These are phyloP conservation scores for Nothophoma quercina DNA, from an alignment of 2,329 filamentous ascomycete genomes.

Conservation along the genomic window DNA sequence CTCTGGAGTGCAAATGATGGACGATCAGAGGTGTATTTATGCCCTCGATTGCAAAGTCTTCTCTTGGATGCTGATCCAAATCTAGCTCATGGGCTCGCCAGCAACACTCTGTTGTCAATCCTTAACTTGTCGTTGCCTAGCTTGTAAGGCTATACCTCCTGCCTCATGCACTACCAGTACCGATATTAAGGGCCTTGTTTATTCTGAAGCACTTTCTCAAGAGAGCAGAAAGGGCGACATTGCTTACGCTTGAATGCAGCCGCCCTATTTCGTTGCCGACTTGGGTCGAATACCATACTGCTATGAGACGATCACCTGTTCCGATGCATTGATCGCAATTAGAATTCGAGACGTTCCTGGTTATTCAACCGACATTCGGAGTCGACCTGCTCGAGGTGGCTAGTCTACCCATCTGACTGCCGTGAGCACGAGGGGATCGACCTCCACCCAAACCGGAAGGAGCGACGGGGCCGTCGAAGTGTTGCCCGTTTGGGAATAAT, in stretches of 20 bases:
- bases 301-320: not conserved
- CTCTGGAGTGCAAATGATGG: not conserved
- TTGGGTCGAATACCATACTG: not conserved
- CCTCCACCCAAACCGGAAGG: constrained; percentile 16
- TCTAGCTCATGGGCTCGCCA: too few relatives aligned
- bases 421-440: constrained; percentile 12
- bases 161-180: constrained; percentile 6
- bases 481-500: constrained; percentile 2
- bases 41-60: not conserved
- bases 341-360: not conserved
- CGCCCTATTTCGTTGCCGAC: not conserved
- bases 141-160: constrained; percentile 5
- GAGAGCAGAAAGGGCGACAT: constrained; percentile 16
- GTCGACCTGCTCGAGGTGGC: constrained; percentile 16
- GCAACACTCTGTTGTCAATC: not conserved
- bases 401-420: constrained; percentile 15
- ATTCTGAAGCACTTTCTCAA: constrained; percentile 5
- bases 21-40: constrained; percentile 7
- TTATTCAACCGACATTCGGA: not conserved
- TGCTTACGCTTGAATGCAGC: not conserved
- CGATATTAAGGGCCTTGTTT: constrained; percentile 3
- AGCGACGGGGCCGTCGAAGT: not conserved
- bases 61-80: not conserved
- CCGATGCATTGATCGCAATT: constrained; percentile 13
- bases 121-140: not conserved